phyloP scores from a whole-genome alignment of 2,329 filamentous ascomycete species.

The Beauveria pseudobassiana region DNA sequence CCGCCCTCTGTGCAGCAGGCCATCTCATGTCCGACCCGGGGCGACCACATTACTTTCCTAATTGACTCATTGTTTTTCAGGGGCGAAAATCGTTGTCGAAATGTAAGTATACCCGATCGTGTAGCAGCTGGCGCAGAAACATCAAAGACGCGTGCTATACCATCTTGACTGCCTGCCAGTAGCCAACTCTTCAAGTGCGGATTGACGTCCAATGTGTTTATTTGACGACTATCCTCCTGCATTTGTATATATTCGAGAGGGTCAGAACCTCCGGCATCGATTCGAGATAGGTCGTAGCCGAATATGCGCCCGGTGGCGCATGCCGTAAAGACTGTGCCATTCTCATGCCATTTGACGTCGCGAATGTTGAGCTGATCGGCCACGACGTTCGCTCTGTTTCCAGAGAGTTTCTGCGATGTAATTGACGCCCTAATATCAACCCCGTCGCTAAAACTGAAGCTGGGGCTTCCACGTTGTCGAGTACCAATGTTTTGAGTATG shows the following conservation, averaged over 20 bases:
- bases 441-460: slow-evolving; percentile 39
- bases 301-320: slow-evolving; percentile 59
- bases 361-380: slow-evolving; percentile 56
- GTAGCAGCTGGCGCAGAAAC: slow-evolving; percentile 41
- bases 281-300: slow-evolving; percentile 50
- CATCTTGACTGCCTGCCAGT: slow-evolving; percentile 57
- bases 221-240: slow-evolving; percentile 54
- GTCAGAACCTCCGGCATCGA: slow-evolving; percentile 35
- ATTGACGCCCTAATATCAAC: slow-evolving; percentile 52
- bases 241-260: slow-evolving; percentile 50
- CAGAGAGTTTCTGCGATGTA: slow-evolving; percentile 37
- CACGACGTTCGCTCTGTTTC: slow-evolving; percentile 31
- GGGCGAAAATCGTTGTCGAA: slow-evolving; percentile 37
- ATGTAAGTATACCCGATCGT: slow-evolving; percentile 42
- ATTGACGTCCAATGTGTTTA: slow-evolving; percentile 57
- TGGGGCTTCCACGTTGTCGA: slow-evolving; percentile 36
- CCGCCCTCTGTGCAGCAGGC: slow-evolving; percentile 58
- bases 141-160: slow-evolving; percentile 55
- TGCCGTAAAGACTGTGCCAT: slow-evolving; percentile 52
- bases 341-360: slow-evolving; percentile 52
- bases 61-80: slow-evolving; percentile 37
- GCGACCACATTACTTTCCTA: slow-evolving; percentile 58
- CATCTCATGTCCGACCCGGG: slow-evolving; percentile 52
- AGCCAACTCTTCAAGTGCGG: slow-evolving; percentile 51
- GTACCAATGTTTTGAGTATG: slow-evolving; percentile 51